Percentiles rank a stretch among this genome's conserved stretches.
Evolutionary conservation across 805 yeast species (phyloP).

Genomic region (Hagleromyces aurorensis): DNA sequence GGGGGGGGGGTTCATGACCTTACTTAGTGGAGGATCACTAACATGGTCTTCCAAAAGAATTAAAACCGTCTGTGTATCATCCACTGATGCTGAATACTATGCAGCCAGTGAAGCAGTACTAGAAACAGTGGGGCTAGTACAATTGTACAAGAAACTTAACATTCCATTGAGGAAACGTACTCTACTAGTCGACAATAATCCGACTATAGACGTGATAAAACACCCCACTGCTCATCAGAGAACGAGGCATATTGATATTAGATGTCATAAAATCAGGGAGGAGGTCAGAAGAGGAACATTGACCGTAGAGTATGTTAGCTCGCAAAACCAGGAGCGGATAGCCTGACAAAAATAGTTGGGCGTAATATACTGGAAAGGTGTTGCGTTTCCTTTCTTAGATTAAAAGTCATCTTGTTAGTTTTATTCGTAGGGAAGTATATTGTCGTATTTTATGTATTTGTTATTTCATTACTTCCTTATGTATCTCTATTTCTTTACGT

Average conservation of each 20-base stretch:
- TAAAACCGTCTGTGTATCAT: no score
- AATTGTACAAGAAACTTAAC: slow-evolving; percentile 4
- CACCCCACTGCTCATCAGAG: slow-evolving; percentile 5
- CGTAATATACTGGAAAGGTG: no score
- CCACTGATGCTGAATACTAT: no score
- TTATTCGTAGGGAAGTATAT: no score
- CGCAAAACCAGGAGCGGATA: slow-evolving; percentile 6
- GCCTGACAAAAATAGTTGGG: no score
- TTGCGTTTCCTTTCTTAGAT: no score
- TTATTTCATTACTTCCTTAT: no score
- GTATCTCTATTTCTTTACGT: no score
- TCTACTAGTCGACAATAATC: slow-evolving; percentile 5
- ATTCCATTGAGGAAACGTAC: not conserved
- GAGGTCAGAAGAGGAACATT: slow-evolving; percentile 2
- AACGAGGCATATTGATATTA: slow-evolving; percentile 8
- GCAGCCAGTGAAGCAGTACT: no score
- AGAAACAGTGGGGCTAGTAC: slow-evolving; percentile 2
- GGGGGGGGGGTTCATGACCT: slow-evolving; percentile 8
- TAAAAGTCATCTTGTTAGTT: no score
- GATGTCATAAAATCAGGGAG: slow-evolving; percentile 6
- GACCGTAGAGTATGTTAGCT: slow-evolving; percentile 1
- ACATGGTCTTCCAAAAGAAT: slow-evolving; percentile 13
- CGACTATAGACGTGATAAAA: slow-evolving; percentile 4
- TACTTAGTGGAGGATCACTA: slow-evolving; percentile 6
- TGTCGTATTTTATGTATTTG: no score